Conservation (phyloP, 495 filamentous ascomycete species). For the Lophium mytilinum region DNA sequence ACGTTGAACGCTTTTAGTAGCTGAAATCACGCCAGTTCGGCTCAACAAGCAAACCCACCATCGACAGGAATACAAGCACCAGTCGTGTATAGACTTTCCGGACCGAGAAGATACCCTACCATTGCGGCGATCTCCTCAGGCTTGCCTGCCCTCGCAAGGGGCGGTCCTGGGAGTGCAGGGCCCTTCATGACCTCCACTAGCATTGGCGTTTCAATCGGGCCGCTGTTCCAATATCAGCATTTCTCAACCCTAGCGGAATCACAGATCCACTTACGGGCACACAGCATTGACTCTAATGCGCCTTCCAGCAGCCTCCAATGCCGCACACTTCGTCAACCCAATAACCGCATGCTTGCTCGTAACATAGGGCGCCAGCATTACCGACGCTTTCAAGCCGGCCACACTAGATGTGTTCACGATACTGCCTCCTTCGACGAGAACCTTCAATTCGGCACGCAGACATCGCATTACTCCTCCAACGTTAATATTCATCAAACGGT, state of each 20-base stretch:
- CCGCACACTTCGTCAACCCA: constrained; percentile 50
- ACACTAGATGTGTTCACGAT: constrained; percentile 52
- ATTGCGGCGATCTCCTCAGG: constrained; percentile 18
- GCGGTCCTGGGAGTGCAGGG: background rate
- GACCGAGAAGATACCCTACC: constrained; percentile 23
- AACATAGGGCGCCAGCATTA: constrained; percentile 44
- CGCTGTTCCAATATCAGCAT: background rate
- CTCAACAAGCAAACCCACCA: constrained; percentile 20
- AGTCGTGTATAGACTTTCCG: constrained; percentile 22
- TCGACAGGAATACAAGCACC: constrained; percentile 18
- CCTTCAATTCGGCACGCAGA: constrained; percentile 19
- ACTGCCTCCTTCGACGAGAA: constrained; percentile 2
- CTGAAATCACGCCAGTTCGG: too few relatives aligned
- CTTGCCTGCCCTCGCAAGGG: constrained; percentile 3
- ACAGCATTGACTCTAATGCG: constrained; percentile 50
- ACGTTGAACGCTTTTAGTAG: too few relatives aligned
- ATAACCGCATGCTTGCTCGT: constrained; percentile 47
- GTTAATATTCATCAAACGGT: constrained; percentile 25
- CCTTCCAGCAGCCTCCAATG: constrained; percentile 45
- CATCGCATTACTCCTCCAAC: constrained; percentile 28
- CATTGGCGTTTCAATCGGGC: constrained; percentile 10
- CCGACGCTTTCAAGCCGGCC: constrained; percentile 43
- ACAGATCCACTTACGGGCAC: constrained; percentile 12
- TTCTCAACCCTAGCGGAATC: background rate
- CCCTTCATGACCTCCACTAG: background rate